Percentiles rank a stretch among this genome's conserved stretches.
Conservation (phyloP, 768 basidiomycete genomes). For the Tricholoma flavovirens region DNA sequence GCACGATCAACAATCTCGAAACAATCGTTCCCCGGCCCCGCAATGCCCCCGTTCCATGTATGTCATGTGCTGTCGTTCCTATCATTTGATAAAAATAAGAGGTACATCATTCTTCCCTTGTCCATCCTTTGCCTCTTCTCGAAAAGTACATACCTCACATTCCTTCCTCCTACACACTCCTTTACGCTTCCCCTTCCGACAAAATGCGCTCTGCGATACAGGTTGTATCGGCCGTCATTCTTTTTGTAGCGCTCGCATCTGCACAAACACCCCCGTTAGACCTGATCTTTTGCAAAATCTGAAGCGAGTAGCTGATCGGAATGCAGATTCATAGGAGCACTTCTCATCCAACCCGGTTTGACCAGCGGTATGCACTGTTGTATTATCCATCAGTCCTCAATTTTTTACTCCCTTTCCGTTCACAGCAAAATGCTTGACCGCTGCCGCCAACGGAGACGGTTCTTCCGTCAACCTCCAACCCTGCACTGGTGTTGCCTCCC, state of each 20-base stretch:
- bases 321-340: conserved; percentile 34
- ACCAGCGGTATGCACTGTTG: conserved; percentile 28
- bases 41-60: too few species aligned
- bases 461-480: conserved; percentile 40
- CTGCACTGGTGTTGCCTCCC: conserved; percentile 38
- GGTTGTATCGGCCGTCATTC: conserved; percentile 8
- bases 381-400: not conserved
- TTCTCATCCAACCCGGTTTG: conserved; percentile 39
- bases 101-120: not conserved
- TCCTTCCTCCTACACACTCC: conserved; percentile 13
- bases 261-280: conserved; percentile 25
- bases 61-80: too few species aligned
- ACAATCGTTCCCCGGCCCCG: too few species aligned
- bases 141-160: not conserved
- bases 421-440: conserved; percentile 48
- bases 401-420: not conserved
- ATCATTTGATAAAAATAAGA: too few species aligned
- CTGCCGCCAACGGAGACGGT: conserved; percentile 42
- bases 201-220: conserved; percentile 15
- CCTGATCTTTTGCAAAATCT: not conserved
- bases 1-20: too few species aligned
- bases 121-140: not conserved
- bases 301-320: not conserved
- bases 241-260: conserved; percentile 16
- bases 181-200: conserved; percentile 7